A percentile compares a stretch with the other conserved stretches of the same genome.
These are phyloP conservation scores for Pterocarpus santalinus DNA, from an alignment of 306 rosid genomes.

Conservation along the genomic window DNA sequence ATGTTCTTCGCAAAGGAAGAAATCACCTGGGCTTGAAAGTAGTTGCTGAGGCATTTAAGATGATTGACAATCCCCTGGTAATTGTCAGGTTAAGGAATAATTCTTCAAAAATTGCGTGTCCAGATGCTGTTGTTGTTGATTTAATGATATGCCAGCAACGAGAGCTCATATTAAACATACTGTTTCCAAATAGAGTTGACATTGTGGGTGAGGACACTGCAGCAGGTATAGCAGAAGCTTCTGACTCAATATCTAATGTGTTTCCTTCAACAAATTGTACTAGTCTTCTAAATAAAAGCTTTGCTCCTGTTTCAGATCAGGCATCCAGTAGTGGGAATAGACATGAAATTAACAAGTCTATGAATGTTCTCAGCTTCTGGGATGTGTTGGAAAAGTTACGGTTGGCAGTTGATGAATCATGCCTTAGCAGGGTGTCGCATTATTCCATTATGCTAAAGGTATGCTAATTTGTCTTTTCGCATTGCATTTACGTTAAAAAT, in stretches of 20 bases:
- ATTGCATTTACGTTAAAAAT: background rate
- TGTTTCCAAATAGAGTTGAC: conserved; percentile 49
- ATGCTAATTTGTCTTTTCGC: background rate
- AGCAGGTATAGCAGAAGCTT: conserved; percentile 12
- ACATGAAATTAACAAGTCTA: background rate
- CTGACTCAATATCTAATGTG: conserved; percentile 12
- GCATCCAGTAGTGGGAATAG: background rate
- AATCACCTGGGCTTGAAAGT: conserved; percentile 28
- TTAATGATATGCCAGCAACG: conserved; percentile 32
- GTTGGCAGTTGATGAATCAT: background rate
- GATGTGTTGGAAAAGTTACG: conserved; percentile 28
- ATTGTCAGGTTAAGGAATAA: conserved; percentile 47
- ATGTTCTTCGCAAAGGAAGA: conserved; percentile 42
- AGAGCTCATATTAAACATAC: conserved; percentile 35
- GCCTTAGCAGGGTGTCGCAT: background rate
- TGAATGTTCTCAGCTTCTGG: conserved; percentile 36
- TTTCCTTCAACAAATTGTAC: conserved; percentile 28
- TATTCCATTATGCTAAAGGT: conserved; percentile 46
- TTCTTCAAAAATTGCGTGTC: conserved; percentile 24
- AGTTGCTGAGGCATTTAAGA: conserved; percentile 60
- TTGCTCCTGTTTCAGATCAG: background rate
- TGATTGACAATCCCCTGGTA: conserved; percentile 62
- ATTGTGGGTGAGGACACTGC: conserved; percentile 5
- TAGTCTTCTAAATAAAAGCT: conserved; percentile 18
- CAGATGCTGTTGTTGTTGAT: conserved; percentile 58